Evolutionary conservation across 1,284 basidiomycete genomes (phyloP).

Genomic region (Rhizopogon hawkerae): DNA sequence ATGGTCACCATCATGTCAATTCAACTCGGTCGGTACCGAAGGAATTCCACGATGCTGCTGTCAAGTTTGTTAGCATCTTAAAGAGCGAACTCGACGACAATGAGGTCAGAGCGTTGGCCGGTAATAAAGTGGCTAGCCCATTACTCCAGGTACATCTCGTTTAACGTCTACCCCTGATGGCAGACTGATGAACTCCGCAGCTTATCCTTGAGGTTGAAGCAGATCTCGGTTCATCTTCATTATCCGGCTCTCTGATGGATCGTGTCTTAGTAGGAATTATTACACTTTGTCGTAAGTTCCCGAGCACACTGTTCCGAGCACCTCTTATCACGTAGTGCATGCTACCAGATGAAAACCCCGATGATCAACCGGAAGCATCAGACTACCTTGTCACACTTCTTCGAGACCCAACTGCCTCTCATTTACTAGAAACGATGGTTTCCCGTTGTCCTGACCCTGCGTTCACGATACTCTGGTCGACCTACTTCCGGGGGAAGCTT

Average conservation of each 20-base stretch:
- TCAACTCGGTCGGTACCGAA: conserved; percentile 33
- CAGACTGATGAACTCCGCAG: conserved; percentile 30
- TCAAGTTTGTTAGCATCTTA: conserved; percentile 46
- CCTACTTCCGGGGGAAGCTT: conserved; percentile 70
- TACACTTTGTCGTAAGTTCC: conserved; percentile 48
- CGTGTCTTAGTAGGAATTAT: conserved; percentile 74
- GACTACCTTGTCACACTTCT: conserved; percentile 76
- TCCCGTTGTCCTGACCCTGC: conserved; percentile 49
- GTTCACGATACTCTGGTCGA: conserved; percentile 65
- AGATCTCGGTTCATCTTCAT: conserved; percentile 49
- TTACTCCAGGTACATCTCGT: conserved; percentile 57
- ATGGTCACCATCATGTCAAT: conserved; percentile 32
- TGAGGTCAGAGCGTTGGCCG: conserved; percentile 76
- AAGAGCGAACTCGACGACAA: conserved; percentile 52
- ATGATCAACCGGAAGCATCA: conserved; percentile 39
- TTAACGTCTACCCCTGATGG: too few relatives aligned
- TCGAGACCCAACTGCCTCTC: conserved; percentile 79
- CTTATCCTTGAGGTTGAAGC: conserved; percentile 75
- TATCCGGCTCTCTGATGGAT: conserved; percentile 73
- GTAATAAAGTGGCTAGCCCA: conserved; percentile 75
- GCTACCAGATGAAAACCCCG: conserved; percentile 30
- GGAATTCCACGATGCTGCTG: conserved; percentile 45
- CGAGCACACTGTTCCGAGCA: not conserved
- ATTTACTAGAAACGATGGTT: conserved; percentile 76
- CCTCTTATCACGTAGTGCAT: conserved; percentile 5